Conservation (phyloP, 305 asterid species). For the Solanum hybrid region DNA sequence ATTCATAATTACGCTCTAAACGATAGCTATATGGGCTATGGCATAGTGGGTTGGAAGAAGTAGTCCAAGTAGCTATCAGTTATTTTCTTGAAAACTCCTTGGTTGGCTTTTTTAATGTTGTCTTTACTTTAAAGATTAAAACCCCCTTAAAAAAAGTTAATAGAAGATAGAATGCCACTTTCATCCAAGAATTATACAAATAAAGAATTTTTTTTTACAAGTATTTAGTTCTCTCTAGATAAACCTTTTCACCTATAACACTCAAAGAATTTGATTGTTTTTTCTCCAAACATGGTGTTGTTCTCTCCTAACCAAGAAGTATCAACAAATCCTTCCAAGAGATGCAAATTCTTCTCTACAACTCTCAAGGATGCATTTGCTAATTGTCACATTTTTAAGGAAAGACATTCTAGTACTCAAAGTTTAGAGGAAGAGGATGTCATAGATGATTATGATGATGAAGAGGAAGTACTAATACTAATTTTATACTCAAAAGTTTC, state of each 20-base stretch:
- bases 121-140: conserved; percentile 59
- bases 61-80: not conserved
- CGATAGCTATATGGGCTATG: not conserved
- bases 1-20: not conserved
- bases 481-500: not conserved
- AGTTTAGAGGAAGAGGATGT: conserved; percentile 29
- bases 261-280: conserved; percentile 1
- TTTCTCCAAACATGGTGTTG: conserved; percentile 28
- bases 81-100: conserved; percentile 14
- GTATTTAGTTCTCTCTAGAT: conserved; percentile 7
- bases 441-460: conserved; percentile 34
- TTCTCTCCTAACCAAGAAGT: conserved; percentile 35
- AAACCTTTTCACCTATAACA: conserved; percentile 15
- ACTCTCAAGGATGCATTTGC: conserved; percentile 41
- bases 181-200: conserved; percentile 20
- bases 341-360: conserved; percentile 43
- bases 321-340: conserved; percentile 30
- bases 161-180: conserved; percentile 35
- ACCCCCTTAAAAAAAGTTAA: conserved; percentile 7
- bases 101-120: conserved; percentile 36
- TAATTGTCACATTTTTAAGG: conserved; percentile 35
- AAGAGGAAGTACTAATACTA: conserved; percentile 49
- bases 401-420: conserved; percentile 21
- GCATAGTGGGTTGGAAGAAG: conserved; percentile 1
- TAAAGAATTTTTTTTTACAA: not conserved